Evolutionary conservation across 2,329 filamentous ascomycete genomes (phyloP).

Genomic region (Chrysoporthe austroafricana): DNA sequence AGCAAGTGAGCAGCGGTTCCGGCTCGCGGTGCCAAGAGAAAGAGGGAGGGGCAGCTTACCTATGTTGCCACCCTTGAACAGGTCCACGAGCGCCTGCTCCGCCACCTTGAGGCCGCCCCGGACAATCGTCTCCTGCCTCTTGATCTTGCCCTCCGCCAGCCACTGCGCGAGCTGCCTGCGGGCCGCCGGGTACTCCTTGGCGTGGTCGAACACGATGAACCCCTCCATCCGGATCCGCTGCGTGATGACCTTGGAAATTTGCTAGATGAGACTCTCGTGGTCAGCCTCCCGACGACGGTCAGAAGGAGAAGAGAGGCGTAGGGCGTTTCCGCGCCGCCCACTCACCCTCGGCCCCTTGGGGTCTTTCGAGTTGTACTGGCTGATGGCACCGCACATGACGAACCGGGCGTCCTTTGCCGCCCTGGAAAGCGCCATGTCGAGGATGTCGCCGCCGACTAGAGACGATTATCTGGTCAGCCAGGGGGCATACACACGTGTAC

Average conservation of each 20-base stretch:
- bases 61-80: constrained; percentile 72
- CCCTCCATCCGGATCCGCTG: constrained; percentile 57
- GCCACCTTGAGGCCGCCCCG: constrained; percentile 68
- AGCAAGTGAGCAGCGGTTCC: not conserved
- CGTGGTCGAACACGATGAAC: constrained; percentile 75
- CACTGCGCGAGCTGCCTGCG: constrained; percentile 66
- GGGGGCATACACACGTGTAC: not conserved
- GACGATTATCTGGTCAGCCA: not conserved
- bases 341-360: constrained; percentile 24
- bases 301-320: not conserved
- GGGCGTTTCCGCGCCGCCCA: not conserved
- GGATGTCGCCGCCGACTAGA: constrained; percentile 68
- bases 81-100: constrained; percentile 63
- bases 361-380: constrained; percentile 27
- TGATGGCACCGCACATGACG: constrained; percentile 65
- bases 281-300: not conserved
- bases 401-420: constrained; percentile 67
- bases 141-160: constrained; percentile 72
- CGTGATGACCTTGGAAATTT: constrained; percentile 29
- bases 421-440: constrained; percentile 66
- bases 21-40: not conserved
- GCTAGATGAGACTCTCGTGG: constrained; percentile 4
- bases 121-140: constrained; percentile 72
- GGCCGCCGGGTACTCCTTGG: constrained; percentile 59
- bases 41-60: constrained; percentile 44